Evolutionary conservation across 441 rosid genomes (phyloP).

Genomic region (Monsonia emarginata): DNA sequence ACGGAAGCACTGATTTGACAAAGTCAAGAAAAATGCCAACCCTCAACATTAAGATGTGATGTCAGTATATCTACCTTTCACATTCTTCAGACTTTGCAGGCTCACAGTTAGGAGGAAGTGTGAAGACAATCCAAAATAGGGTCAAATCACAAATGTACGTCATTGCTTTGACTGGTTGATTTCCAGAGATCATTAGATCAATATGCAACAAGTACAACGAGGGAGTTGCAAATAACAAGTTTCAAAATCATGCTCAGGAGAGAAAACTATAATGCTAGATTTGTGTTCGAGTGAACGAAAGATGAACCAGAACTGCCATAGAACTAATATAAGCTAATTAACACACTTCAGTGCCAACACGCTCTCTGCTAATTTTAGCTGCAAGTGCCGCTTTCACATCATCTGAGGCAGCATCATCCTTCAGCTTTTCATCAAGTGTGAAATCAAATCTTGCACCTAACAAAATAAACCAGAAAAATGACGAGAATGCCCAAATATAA

Average conservation of each 20-base stretch:
- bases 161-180: conserved; percentile 67
- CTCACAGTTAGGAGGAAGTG: conserved; percentile 47
- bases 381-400: conserved; percentile 80
- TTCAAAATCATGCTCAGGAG: background rate
- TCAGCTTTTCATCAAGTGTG: conserved; percentile 58
- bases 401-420: conserved; percentile 58
- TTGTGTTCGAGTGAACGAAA: conserved; percentile 9
- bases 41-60: background rate
- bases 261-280: background rate
- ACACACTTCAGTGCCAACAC: conserved; percentile 81
- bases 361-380: conserved; percentile 83
- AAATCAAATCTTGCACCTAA: conserved; percentile 85
- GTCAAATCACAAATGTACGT: conserved; percentile 45
- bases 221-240: conserved; percentile 11
- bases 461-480: conserved; percentile 3
- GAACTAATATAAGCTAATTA: conserved; percentile 7
- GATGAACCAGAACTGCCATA: conserved; percentile 8
- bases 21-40: background rate
- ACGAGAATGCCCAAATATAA: background rate
- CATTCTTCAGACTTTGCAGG: conserved; percentile 43
- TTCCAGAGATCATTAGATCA: conserved; percentile 80
- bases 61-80: conserved; percentile 35
- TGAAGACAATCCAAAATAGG: conserved; percentile 60
- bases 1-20: background rate
- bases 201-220: conserved; percentile 37